A percentile compares a stretch with the other conserved stretches of the same genome.
These are phyloP conservation scores for Neurospora sublineolata DNA, from an alignment of 495 filamentous ascomycete species.

Conservation along the genomic window DNA sequence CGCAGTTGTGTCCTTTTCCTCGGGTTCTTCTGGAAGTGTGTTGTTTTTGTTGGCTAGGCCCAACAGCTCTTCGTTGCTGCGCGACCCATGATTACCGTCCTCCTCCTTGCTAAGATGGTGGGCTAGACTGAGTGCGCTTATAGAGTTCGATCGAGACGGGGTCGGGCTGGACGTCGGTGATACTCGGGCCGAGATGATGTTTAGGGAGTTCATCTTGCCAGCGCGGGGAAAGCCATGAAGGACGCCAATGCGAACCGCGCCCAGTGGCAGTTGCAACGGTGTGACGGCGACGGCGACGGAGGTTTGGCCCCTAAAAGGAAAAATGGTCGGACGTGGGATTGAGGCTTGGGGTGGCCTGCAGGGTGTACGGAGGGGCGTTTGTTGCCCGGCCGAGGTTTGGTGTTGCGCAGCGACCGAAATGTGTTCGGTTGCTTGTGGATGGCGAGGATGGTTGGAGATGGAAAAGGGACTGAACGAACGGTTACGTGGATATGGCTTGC, in stretches of 20 bases:
- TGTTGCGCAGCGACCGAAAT: neutral
- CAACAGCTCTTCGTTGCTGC: slow-evolving; percentile 1
- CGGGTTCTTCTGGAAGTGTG: slow-evolving; percentile 17
- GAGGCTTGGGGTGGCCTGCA: neutral
- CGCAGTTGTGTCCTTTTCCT: slow-evolving; percentile 12
- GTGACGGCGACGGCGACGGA: neutral
- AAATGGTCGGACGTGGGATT: neutral
- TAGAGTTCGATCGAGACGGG: slow-evolving; percentile 55
- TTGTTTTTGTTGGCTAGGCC: slow-evolving; percentile 25
- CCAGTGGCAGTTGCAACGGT: neutral
- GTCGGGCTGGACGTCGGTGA: slow-evolving; percentile 43
- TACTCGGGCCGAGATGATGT: slow-evolving; percentile 82
- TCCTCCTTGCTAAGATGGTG: slow-evolving; percentile 29
- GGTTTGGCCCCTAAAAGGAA: neutral
- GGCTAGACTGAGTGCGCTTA: slow-evolving; percentile 42
- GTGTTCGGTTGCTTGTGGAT: neutral
- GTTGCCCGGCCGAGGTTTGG: neutral
- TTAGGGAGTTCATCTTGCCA: slow-evolving; percentile 91
- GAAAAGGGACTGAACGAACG: neutral
- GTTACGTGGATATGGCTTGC: neutral
- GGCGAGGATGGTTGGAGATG: neutral
- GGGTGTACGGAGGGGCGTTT: neutral
- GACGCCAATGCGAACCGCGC: slow-evolving; percentile 13
- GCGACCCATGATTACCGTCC: slow-evolving; percentile 9
- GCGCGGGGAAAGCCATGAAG: slow-evolving; percentile 27